Evolutionary conservation across 2,329 filamentous ascomycete genomes (phyloP), one percentile per base, ranked within the genome.

Genomic region (Fusarium sp.): DNA sequence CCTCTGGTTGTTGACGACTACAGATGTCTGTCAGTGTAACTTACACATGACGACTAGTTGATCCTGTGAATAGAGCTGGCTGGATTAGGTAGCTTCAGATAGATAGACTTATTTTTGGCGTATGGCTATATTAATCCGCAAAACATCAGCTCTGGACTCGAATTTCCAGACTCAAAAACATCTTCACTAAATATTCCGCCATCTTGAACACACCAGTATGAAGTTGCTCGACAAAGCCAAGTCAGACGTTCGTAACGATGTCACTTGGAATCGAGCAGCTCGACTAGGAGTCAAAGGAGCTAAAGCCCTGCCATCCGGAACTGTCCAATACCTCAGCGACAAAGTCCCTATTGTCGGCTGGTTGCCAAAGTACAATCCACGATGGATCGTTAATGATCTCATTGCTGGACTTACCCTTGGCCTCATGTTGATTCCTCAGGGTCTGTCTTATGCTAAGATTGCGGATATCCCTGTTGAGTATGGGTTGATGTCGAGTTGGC

Each of bases 321-420:
- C 88, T 4, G 83, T 79, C 9, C 84, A 89, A 54, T 92, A 92
- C 73, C 80, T 88, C 11, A 67, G 86, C 38, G 88, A 90, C 68
- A 92, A 91, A 76, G 81, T 90, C 6, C 90, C 90, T 2, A 87
- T 91, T 45, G 80, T 89, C 13, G 85, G 88, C 54, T 92, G 90
- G 90, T 82, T 92, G 2, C 89, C 90, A 15, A 83, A 83, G 49
- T 92, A 92, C 78, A 84, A 89, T 22, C 85, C 84, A 9, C 81
- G 85, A 83, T 92, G 89, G 90, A 76, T 92, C 4, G 65, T 89
- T 22, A 88, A 89, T 75, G 90, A 92, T 75, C 78, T 87, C 15
- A 87, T 92, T 71, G 89, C 88, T 15, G 90, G 90, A 22, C 82
- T 88, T 71, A 92, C 88, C 17, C 81, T 91, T 31, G 89, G 88